Evolutionary conservation across 345 rosid genomes (phyloP), one percentile per base, ranked within the genome.

Genomic region (Eutrema yunnanense): DNA sequence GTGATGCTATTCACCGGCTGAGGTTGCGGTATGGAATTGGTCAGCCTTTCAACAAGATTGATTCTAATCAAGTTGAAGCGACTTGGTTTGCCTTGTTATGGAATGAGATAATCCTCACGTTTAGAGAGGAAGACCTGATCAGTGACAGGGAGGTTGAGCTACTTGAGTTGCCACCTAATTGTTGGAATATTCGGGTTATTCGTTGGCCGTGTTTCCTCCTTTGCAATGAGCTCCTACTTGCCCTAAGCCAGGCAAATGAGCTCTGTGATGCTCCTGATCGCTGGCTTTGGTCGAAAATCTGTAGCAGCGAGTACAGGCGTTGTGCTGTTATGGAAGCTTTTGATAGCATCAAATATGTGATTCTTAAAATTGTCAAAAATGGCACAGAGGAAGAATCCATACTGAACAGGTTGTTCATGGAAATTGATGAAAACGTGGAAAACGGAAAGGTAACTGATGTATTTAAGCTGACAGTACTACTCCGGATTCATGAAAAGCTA

Each of bases 171-270:
- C 88, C 94, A 1, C 90, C 93, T 75, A 88, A 88, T 81, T 85
- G 75, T 74, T 93, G 98, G 98, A 56, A 81, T 73, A 86, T 93
- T 19, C 82, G 88, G 75, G 97, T 90, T 46, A 81, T 93, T 71
- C 90, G 97, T 33, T 93, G 97, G 98, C 98, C 98, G 0, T 88
- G 97, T 81, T 47, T 82, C 74, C 86, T 90, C 65, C 90, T 93
- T 9, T 85, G 96, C 82, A 93, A 93, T 65, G 97, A 90, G 88
- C 82, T 93, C 47, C 82, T 90, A 58, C 92, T 88, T 47, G 96
- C 98, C 16, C 84, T 93, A 60, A 86, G 85, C 77, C 90, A 86
- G 84, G 89, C 92, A 12, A 72, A 70, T 32, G 98, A 93, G 82
- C 85, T 90, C 65, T 83, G 84, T 19, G 88, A 79, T 33, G 87